Evolutionary conservation across 345 rosid species (phyloP).

Genomic region (Nasturtium officinale): DNA sequence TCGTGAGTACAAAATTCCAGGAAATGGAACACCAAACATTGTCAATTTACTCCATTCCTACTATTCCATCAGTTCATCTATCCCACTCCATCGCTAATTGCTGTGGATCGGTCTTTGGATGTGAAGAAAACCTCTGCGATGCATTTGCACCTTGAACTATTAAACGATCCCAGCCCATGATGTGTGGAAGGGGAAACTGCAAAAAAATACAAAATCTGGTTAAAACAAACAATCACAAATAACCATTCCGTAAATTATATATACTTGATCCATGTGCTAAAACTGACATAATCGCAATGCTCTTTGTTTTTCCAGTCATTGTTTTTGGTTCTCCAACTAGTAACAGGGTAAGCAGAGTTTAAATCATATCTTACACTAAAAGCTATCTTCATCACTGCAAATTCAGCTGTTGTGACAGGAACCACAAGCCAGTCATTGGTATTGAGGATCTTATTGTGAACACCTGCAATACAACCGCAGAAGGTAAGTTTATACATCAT

Average conservation of each 20-base stretch:
- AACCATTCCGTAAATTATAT: not conserved
- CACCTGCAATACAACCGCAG: slow-evolving; percentile 54
- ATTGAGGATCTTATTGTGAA: slow-evolving; percentile 65
- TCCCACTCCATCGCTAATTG: slow-evolving; percentile 70
- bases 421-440: slow-evolving; percentile 63
- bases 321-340: not conserved
- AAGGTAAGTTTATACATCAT: slow-evolving; percentile 3
- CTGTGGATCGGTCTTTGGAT: slow-evolving; percentile 44
- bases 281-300: not conserved
- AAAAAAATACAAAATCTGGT: slow-evolving; percentile 25
- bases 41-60: slow-evolving; percentile 26
- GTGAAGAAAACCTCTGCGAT: slow-evolving; percentile 37
- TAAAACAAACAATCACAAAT: not conserved
- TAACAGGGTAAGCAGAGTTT: not conserved
- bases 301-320: slow-evolving; percentile 4
- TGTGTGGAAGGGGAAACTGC: slow-evolving; percentile 92
- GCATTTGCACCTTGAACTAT: slow-evolving; percentile 37
- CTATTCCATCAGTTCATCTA: slow-evolving; percentile 47
- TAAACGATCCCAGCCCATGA: slow-evolving; percentile 85
- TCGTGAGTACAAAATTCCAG: slow-evolving; percentile 17
- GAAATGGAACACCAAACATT: slow-evolving; percentile 17
- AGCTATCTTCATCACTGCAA: slow-evolving; percentile 84
- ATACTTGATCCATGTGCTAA: slow-evolving; percentile 27
- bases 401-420: slow-evolving; percentile 79
- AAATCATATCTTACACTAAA: slow-evolving; percentile 64